phyloP scores from a whole-genome alignment of 495 filamentous ascomycete species.

The Zalerion maritima region DNA sequence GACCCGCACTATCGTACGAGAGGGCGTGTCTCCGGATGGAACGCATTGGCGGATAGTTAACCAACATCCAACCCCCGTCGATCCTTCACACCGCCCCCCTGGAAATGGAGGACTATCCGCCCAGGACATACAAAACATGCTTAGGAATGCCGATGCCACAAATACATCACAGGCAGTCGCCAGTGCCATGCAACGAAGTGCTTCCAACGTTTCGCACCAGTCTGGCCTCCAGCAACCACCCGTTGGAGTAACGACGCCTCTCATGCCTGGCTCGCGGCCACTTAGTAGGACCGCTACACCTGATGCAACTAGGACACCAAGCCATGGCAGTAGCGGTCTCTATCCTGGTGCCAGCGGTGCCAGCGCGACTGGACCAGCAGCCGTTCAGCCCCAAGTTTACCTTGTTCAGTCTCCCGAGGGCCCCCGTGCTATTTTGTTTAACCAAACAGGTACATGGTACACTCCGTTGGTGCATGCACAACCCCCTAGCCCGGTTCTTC shows the following conservation, averaged over 20 bases:
- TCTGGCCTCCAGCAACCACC: slow-evolving; percentile 21
- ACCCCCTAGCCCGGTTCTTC: slow-evolving; percentile 1
- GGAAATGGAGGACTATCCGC: slow-evolving; percentile 13
- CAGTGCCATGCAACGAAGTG: slow-evolving; percentile 32
- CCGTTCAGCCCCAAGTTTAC: slow-evolving; percentile 35
- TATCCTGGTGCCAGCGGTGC: slow-evolving; percentile 1
- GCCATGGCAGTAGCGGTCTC: slow-evolving; percentile 6
- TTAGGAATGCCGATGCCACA: slow-evolving; percentile 26
- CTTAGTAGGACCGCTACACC: slow-evolving; percentile 29
- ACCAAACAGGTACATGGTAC: slow-evolving; percentile 28
- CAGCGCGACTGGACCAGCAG: neutral
- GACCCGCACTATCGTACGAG: slow-evolving; percentile 9
- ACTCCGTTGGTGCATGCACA: slow-evolving; percentile 15
- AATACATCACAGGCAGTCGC: slow-evolving; percentile 25
- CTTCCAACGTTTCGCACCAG: slow-evolving; percentile 24
- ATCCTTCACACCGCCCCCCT: no score
- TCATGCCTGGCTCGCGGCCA: slow-evolving; percentile 20
- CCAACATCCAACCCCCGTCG: slow-evolving; percentile 1
- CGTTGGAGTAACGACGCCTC: slow-evolving; percentile 25
- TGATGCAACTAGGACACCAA: slow-evolving; percentile 17
- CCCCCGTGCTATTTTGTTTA: slow-evolving; percentile 43
- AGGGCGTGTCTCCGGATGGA: slow-evolving; percentile 7
- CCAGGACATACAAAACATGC: slow-evolving; percentile 22
- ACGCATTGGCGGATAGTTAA: slow-evolving; percentile 10
- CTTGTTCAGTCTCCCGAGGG: slow-evolving; percentile 46